Evolutionary conservation across 2,329 filamentous ascomycete species (phyloP), one percentile per base, ranked within the genome.

Genomic region (Cephalotrichum gorgonifer): DNA sequence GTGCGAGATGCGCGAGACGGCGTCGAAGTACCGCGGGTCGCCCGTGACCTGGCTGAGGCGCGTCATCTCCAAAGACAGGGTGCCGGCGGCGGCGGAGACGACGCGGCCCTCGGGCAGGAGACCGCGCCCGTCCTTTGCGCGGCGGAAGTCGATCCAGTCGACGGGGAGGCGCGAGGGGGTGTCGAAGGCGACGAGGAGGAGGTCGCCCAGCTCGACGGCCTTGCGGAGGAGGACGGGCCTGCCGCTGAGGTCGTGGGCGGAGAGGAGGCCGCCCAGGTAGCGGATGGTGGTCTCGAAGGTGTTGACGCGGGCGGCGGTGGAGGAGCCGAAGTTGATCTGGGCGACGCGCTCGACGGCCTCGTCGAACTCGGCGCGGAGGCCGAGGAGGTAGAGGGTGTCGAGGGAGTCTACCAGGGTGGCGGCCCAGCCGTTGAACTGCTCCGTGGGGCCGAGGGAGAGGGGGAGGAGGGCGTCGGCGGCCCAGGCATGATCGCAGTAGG

Each of bases 321-420:
- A 76, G 2, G 64, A 71, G 2, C 75, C 73, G 58, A 85, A 86
- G 59, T 85, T 79, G 47, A 86, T 78, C 53, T 57, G 56, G 14
- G 74, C 67, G 6, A 80, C 74, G 1, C 76, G 78, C 47, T 71
- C 65, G 3, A 83, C 77, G 2, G 83, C 82, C 54, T 77, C 71
- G 28, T 78, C 71, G 57, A 87, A 88, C 51, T 87, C 83, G 1
- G 76, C 68, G 53, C 73, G 73, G 58, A 86, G 55, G 4, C 75
- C 83, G 76, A 87, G 81, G 54, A 87, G 83, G 82, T 83, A 86
- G 14, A 88, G 67, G n/a, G 79, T 80, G 59, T 87, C 84, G 47
- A 85, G 68, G 3, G 78, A 67, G 59, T 85, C 81, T n/a, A 85
- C 79, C 50, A 85, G 65, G 6, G 81, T 85, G 4, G 81, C 81